Evolutionary conservation across 176 grass and related monocot genomes (phyloP), one percentile per base, ranked within the genome.

Genomic region (Carex scoparia): DNA sequence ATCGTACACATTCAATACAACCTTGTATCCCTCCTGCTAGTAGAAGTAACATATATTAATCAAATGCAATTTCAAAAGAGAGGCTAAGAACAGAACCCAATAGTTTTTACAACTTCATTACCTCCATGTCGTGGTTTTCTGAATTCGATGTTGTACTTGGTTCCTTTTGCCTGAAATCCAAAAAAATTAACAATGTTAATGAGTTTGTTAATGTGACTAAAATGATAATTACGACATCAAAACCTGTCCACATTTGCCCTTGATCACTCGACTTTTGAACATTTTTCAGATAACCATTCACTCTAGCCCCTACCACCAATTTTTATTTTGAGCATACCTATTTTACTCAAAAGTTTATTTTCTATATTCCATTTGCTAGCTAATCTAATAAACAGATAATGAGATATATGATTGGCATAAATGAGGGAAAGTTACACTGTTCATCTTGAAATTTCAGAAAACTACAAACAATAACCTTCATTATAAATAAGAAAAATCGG

Each of bases 1-100:
- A 86, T 97, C 94, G 65, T 97, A 97, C 11, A 94, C 92, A 87
- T 97, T 91, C 18, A 97, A 89, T 31, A 38, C 71, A 27, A 97
- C 94, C 87, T 92, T 93, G 92, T 86, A 86, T 35, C 92, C 94
- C 4, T 94, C 92, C 94, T 97, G 89, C 86, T 40, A 53, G 61
- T 88, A 84, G 2, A 78, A 57, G 13, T 31, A 33, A 56, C 9
- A 78, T 32, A 32, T 74, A 10, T 78, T 30, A 57, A 30, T 78
- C 13, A 32, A 16, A 55, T 7, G 12, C 23, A 78, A 32, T 57
- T 33, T 57, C 6, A 4, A 46, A 69, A 14, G 4, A 35, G 1
- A 57, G 13, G 9, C 13, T 4, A 32, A 78, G 42, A 78, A 33
- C 48, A 30, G 1, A 56, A 57, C 27, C 7, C 3, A 74, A 74